Conservation (phyloP, 495 filamentous ascomycete genomes). For the Penicillium flavigenum region DNA sequence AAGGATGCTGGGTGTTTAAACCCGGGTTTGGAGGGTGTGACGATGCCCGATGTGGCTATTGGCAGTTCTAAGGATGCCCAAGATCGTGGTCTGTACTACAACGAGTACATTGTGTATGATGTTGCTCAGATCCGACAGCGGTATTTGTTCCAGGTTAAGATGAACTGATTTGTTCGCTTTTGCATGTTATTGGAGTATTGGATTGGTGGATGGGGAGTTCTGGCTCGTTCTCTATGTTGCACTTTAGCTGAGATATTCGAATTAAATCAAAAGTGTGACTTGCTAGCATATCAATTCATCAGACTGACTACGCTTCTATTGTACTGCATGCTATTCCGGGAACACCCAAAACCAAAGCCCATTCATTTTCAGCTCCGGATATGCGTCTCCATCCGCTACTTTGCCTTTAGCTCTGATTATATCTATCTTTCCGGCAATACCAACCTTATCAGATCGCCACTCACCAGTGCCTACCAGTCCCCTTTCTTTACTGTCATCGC, state of each 20-base stretch:
- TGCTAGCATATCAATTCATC: too few species aligned
- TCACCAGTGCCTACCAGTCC: too few species aligned
- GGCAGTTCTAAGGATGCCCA: not conserved
- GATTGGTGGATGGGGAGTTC: not conserved
- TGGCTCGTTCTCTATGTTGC: not conserved
- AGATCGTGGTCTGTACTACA: conserved; percentile 23
- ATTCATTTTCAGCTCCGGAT: too few species aligned
- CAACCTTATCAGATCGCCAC: too few species aligned
- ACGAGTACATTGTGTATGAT: conserved; percentile 77
- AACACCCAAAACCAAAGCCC: too few species aligned
- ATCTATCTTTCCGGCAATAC: too few species aligned
- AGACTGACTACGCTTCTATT: too few species aligned
- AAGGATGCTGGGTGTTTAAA: conserved; percentile 71
- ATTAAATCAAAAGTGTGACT: too few species aligned
- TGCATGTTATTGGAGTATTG: not conserved
- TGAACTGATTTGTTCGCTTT: conserved; percentile 17
- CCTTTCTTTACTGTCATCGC: too few species aligned
- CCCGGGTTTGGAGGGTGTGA: conserved; percentile 59
- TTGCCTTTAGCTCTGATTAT: too few species aligned
- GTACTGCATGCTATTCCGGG: too few species aligned
- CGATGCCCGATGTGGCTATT: conserved; percentile 49
- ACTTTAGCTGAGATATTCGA: not conserved
- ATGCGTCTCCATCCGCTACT: too few species aligned
- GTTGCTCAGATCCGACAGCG: conserved; percentile 72
- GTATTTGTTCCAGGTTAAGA: conserved; percentile 68